Evolutionary conservation across 2,329 filamentous ascomycete species (phyloP).

Genomic region (Chalaropsis ovoidea): DNA sequence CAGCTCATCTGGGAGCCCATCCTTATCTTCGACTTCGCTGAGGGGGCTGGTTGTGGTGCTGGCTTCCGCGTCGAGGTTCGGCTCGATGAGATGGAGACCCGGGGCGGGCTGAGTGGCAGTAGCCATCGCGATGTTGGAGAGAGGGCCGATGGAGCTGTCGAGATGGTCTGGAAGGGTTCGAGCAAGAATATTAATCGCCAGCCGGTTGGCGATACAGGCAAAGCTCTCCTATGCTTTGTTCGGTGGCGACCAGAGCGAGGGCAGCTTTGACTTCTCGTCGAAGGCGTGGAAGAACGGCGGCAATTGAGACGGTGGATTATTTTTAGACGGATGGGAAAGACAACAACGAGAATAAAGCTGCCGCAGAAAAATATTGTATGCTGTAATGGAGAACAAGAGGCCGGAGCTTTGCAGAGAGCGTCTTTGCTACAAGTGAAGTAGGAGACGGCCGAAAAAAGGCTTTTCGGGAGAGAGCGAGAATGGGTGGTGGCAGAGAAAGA

Average conservation of each 20-base stretch:
- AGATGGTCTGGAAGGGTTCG: slow-evolving; percentile 24
- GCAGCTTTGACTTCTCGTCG: neutral
- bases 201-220: neutral
- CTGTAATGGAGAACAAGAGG: neutral
- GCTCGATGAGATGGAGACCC: slow-evolving; percentile 40
- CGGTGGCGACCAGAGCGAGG: neutral
- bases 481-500: slow-evolving; percentile 10
- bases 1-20: slow-evolving; percentile 57
- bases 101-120: slow-evolving; percentile 43
- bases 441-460: slow-evolving; percentile 2
- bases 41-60: slow-evolving; percentile 79
- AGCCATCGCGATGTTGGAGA: slow-evolving; percentile 38
- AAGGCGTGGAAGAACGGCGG: neutral
- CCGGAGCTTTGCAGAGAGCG: neutral
- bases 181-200: slow-evolving; percentile 17
- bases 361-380: neutral
- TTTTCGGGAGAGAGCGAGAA: slow-evolving; percentile 10
- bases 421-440: neutral
- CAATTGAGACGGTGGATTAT: slow-evolving; percentile 7
- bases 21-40: slow-evolving; percentile 79
- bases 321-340: neutral
- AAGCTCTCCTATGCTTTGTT: slow-evolving; percentile 9
- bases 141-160: slow-evolving; percentile 24
- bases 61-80: slow-evolving; percentile 45
- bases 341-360: slow-evolving; percentile 1